These are phyloP conservation scores for Globisporangium nodosum DNA, from an alignment of 352 stramenopile species.

Conservation along the genomic window DNA sequence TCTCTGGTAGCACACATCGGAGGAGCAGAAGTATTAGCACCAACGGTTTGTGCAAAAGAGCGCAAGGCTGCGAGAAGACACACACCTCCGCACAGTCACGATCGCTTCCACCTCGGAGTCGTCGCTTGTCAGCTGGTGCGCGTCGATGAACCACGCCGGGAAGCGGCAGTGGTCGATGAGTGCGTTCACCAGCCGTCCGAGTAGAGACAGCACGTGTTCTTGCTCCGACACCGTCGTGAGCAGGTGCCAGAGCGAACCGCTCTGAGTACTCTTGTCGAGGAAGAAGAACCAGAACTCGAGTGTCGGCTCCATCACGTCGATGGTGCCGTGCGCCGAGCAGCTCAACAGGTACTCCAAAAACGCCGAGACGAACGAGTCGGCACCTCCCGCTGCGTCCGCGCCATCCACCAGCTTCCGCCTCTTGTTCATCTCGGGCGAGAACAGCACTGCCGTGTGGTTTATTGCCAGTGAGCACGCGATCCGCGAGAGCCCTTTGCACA, in stretches of 20 bases:
- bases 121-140: constrained; percentile 43
- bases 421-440: constrained; percentile 18
- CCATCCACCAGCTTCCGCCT: not conserved
- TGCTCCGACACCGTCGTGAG: constrained; percentile 22
- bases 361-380: constrained; percentile 12
- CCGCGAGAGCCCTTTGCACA: constrained; percentile 32
- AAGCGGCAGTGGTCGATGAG: constrained; percentile 67
- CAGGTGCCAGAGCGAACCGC: constrained; percentile 35
- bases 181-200: constrained; percentile 60
- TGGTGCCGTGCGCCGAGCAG: constrained; percentile 52
- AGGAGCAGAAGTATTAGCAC: not conserved
- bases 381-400: not conserved
- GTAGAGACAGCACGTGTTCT: constrained; percentile 33
- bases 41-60: too few relatives aligned
- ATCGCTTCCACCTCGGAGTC: constrained; percentile 57
- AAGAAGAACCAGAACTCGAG: constrained; percentile 88
- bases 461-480: constrained; percentile 42
- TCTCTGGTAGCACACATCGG: constrained; percentile 30
- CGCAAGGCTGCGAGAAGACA: not conserved
- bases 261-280: constrained; percentile 53
- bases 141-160: constrained; percentile 49
- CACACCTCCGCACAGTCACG: constrained; percentile 45
- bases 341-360: constrained; percentile 63
- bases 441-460: constrained; percentile 31
- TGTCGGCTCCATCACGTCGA: constrained; percentile 56